A percentile compares a stretch with the other conserved stretches of the same genome.
Evolutionary conservation across 176 grass and related monocot genomes (phyloP).

Genomic region (Stipa capillata): DNA sequence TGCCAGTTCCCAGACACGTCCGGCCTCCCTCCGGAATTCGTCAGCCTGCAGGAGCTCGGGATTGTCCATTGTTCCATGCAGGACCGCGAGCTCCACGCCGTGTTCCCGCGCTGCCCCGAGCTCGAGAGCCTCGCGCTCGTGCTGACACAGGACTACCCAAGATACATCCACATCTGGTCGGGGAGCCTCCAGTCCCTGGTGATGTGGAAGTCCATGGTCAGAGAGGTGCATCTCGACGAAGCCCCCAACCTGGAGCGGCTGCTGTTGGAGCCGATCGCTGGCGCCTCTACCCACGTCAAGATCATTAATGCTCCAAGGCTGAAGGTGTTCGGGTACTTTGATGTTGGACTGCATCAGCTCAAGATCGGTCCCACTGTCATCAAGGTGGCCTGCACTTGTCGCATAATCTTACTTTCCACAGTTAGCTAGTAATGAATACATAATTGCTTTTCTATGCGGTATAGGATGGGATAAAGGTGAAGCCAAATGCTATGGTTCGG

Average conservation of each 20-base stretch:
- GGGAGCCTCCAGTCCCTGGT: constrained; percentile 19
- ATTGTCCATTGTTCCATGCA: constrained; percentile 23
- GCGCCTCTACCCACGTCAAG: constrained; percentile 30
- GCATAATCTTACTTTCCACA: not conserved
- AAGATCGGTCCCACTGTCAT: constrained; percentile 40
- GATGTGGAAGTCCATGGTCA: constrained; percentile 35
- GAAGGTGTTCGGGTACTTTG: constrained; percentile 33
- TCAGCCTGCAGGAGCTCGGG: constrained; percentile 13
- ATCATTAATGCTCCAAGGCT: constrained; percentile 40
- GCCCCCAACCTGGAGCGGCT: constrained; percentile 28
- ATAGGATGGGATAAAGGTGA: constrained; percentile 37
- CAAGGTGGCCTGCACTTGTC: constrained; percentile 19
- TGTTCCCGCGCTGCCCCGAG: constrained; percentile 34
- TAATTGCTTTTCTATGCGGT: constrained; percentile 7
- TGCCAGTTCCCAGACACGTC: constrained; percentile 33
- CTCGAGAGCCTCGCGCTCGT: constrained; percentile 32
- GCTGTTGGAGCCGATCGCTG: constrained; percentile 19
- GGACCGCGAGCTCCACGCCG: constrained; percentile 29
- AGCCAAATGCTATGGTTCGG: constrained; percentile 28
- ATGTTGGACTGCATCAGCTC: constrained; percentile 34
- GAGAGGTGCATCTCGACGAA: constrained; percentile 40
- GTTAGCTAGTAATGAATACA: not conserved
- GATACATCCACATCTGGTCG: constrained; percentile 42
- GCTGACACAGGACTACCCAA: constrained; percentile 36
- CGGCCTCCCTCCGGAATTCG: constrained; percentile 9